A percentile compares a stretch with the other conserved stretches of the same genome.
Conservation (phyloP, 805 yeast species). For the Barnettozyma californica region DNA sequence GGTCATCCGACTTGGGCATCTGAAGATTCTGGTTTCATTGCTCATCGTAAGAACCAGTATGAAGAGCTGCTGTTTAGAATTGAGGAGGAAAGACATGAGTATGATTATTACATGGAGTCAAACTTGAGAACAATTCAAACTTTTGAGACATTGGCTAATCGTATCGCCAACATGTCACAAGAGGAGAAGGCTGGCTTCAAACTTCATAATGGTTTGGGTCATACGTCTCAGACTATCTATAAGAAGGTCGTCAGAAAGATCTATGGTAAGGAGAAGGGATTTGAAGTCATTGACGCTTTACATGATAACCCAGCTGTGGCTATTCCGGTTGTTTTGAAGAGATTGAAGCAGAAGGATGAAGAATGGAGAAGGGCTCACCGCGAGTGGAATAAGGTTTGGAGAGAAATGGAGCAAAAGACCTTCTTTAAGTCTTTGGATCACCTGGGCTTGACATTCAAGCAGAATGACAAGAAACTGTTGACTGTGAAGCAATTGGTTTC, state of each 20-base stretch:
- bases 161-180: slow-evolving; percentile 86
- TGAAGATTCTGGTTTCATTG: slow-evolving; percentile 96
- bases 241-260: slow-evolving; percentile 89
- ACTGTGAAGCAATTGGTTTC: slow-evolving; percentile 87
- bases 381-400: slow-evolving; percentile 99
- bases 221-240: slow-evolving; percentile 84
- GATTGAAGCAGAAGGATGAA: slow-evolving; percentile 96
- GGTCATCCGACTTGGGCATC: slow-evolving; percentile 99
- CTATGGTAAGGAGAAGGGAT: slow-evolving; percentile 91
- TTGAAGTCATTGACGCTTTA: slow-evolving; percentile 91
- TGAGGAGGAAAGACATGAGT: slow-evolving; percentile 97
- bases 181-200: slow-evolving; percentile 85
- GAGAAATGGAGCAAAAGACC: slow-evolving; percentile 94
- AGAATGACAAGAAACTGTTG: slow-evolving; percentile 87
- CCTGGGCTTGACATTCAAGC: slow-evolving; percentile 92
- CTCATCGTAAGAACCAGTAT: slow-evolving; percentile 97
- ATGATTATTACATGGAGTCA: slow-evolving; percentile 93
- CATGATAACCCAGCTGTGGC: slow-evolving; percentile 95
- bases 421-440: slow-evolving; percentile 93
- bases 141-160: slow-evolving; percentile 88
- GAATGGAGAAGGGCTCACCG: slow-evolving; percentile 98
- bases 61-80: slow-evolving; percentile 93
- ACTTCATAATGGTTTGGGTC: slow-evolving; percentile 90
- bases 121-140: slow-evolving; percentile 93
- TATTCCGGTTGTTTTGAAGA: slow-evolving; percentile 84